A percentile compares a stretch with the other conserved stretches of the same genome.
Conservation (phyloP, 2,329 filamentous ascomycete species). For the Pochonia chlamydosporia region DNA sequence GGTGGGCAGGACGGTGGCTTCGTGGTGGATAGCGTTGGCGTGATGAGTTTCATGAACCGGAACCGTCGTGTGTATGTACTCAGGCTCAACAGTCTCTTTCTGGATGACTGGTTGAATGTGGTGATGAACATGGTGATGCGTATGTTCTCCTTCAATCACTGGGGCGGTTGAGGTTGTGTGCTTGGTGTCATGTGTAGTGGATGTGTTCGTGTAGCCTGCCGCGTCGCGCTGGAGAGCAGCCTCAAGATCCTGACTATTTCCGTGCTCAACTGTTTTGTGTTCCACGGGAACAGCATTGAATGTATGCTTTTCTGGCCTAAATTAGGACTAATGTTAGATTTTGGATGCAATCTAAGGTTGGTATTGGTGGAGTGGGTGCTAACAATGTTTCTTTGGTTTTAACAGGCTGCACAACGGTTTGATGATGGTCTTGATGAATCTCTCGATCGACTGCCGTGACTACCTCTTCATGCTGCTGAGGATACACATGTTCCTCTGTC, state of each 20-base stretch:
- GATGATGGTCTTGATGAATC: slow-evolving; percentile 66
- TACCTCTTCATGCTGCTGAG: slow-evolving; percentile 55
- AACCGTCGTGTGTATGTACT: slow-evolving; percentile 64
- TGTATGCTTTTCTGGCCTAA: slow-evolving; percentile 54
- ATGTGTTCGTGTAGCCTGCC: slow-evolving; percentile 22
- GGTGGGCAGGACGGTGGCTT: slow-evolving; percentile 55
- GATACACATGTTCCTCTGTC: slow-evolving; percentile 53
- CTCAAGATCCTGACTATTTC: slow-evolving; percentile 42
- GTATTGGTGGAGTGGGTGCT: slow-evolving; percentile 17
- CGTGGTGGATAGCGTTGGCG: slow-evolving; percentile 60
- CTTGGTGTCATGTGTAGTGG: slow-evolving; percentile 22
- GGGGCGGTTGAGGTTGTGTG: slow-evolving; percentile 20
- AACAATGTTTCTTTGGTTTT: slow-evolving; percentile 32
- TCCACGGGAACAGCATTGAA: slow-evolving; percentile 54
- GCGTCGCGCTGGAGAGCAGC: slow-evolving; percentile 45
- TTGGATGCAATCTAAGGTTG: too few species aligned
- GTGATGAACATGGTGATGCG: slow-evolving; percentile 52
- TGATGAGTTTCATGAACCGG: slow-evolving; percentile 70
- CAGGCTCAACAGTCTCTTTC: slow-evolving; percentile 62
- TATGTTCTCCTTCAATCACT: slow-evolving; percentile 21
- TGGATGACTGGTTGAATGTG: slow-evolving; percentile 66
- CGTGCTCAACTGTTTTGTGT: slow-evolving; percentile 57
- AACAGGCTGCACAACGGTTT: slow-evolving; percentile 64
- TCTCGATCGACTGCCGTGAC: slow-evolving; percentile 61
- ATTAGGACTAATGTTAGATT: background rate